These are phyloP conservation scores for Borealophlyctis nickersoniae DNA, from an alignment of 192 early-diverging fungal genomes.

Conservation along the genomic window DNA sequence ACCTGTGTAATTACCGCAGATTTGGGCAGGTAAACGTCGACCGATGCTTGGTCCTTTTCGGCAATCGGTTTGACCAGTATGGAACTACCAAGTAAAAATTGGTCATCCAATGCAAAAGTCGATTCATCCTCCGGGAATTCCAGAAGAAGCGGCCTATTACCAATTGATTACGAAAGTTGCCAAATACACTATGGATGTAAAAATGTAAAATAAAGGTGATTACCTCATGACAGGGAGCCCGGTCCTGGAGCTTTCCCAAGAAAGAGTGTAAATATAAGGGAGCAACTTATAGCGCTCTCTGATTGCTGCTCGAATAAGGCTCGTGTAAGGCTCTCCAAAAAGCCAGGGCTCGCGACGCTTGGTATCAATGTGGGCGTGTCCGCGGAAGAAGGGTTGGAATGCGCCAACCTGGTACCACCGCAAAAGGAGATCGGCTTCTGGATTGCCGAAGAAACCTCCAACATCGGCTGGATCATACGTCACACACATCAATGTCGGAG, in stretches of 20 bases:
- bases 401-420: constrained; percentile 98
- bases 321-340: constrained; percentile 80
- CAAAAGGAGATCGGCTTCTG: constrained; percentile 77
- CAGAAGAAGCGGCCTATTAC: constrained; percentile 73
- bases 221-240: constrained; percentile 77
- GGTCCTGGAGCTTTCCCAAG: constrained; percentile 67
- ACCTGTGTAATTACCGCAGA: constrained; percentile 61
- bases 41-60: constrained; percentile 51
- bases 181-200: background rate
- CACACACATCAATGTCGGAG: no score
- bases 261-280: constrained; percentile 91
- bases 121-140: constrained; percentile 80
- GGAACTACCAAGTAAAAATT: constrained; percentile 86
- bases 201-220: background rate
- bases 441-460: constrained; percentile 97
- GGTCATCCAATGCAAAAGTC: constrained; percentile 77
- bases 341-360: constrained; percentile 97
- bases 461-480: constrained; percentile 69
- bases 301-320: constrained; percentile 75
- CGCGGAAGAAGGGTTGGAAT: constrained; percentile 97
- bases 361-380: constrained; percentile 95
- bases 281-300: constrained; percentile 81
- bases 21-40: constrained; percentile 72
- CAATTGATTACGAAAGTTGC: background rate
- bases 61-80: constrained; percentile 73